Base-by-base conservation (phyloP, 1,139 yeast species). In the Yamadazyma triangularis region DNA sequence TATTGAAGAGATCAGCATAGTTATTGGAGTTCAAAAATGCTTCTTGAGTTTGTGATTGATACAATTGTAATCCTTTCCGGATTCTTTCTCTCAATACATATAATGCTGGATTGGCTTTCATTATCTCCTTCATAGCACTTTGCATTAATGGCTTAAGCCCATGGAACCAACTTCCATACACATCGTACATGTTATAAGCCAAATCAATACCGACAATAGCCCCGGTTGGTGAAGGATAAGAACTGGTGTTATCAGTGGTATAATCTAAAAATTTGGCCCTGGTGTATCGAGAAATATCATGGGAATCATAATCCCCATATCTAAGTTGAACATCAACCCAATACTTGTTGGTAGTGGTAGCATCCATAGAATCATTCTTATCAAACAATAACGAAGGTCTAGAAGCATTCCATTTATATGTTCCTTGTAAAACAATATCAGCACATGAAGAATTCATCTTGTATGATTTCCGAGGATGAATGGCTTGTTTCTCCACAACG, bases 251-350 rank as follows among this genome's bases (percentile, higher is more conserved):
- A 51, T 91, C 98, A 2, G 87, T 76, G 2, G 97, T 89, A 50
- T 93, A 93, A 50, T 93, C 98, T 48, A 91, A 63, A 53, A 79
- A 91, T 51, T 91, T 91, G 10, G 97, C 93, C 37, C 97, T 70
- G 1, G 95, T 86, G 53, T 93, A 93, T 44, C 97, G 75, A 0
- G 96, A 84, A 33, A 91, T 88, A 55, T 93, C 97, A 53, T 93
- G 98, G 5, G 96, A 86, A 53, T 93, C 99, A 54, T 86, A 93
- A 54, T 93, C 99, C 45, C 99, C 98, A 51, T 89, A 93, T 34
- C 98, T 68, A 32, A 93, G 64, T 57, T 93, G 99, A 10, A 93
- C 85, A 64, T 93, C 99, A 33, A 93, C 65, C 98, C 98, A 93
- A 57, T 80, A 84, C 53, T 85, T 88, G 45, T 77, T 80, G 10